Conservation (phyloP, 2,329 filamentous ascomycete genomes). For the Talaromyces funiculosus region DNA sequence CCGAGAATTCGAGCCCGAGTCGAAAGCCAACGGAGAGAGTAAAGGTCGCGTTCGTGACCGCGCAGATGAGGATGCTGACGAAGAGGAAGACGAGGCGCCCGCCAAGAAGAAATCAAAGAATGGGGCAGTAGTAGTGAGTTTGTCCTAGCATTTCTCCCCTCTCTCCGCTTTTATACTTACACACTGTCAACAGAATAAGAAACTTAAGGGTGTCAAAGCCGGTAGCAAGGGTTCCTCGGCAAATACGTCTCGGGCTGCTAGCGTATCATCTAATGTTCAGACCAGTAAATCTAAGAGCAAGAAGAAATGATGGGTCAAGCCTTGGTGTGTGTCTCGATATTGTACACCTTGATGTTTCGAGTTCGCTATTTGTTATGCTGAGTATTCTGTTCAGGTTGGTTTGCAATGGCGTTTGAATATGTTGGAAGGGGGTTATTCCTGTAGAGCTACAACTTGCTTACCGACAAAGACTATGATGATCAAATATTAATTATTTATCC, state of each 20-base stretch:
- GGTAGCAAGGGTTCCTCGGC: constrained; percentile 71
- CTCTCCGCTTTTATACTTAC: background rate
- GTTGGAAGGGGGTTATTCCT: background rate
- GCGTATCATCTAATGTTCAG: constrained; percentile 66
- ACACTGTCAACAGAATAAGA: constrained; percentile 66
- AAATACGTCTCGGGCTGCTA: constrained; percentile 76
- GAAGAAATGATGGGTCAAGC: constrained; percentile 42
- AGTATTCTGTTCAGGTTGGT: background rate
- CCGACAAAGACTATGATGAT: background rate
- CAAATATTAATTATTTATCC: background rate
- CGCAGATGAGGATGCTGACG: constrained; percentile 75
- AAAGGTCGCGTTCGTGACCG: constrained; percentile 59
- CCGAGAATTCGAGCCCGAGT: constrained; percentile 74
- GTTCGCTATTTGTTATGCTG: background rate
- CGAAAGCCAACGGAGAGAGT: constrained; percentile 52
- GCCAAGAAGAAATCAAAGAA: constrained; percentile 76
- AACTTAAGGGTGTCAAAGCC: constrained; percentile 77
- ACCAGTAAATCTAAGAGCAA: constrained; percentile 46
- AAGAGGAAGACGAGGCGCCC: constrained; percentile 78
- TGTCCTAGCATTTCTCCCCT: background rate
- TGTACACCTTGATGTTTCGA: background rate
- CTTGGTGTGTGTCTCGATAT: background rate
- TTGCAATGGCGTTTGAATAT: constrained; percentile 11
- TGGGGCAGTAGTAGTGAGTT: constrained; percentile 65
- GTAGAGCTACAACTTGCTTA: background rate